Conservation (phyloP, 495 filamentous ascomycete species). For the Cercophora newfieldiana region DNA sequence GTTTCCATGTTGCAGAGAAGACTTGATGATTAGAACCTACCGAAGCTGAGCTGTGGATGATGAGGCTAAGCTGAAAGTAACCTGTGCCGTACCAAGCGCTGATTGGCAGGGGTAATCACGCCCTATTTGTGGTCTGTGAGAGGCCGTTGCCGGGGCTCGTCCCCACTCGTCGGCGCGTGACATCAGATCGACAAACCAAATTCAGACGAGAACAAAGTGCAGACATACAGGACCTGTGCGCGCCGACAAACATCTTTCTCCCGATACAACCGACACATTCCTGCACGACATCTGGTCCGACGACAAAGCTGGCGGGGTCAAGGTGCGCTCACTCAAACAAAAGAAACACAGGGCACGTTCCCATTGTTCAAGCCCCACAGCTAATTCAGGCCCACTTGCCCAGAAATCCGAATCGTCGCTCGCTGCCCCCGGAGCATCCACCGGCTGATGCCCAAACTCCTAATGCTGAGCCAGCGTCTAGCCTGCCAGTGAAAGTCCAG, state of each 20-base stretch:
- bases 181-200: background rate
- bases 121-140: background rate
- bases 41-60: too few relatives aligned
- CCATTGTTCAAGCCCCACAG: background rate
- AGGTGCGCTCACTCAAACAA: background rate
- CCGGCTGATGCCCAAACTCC: background rate
- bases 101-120: background rate
- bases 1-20: too few relatives aligned
- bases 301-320: background rate
- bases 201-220: background rate
- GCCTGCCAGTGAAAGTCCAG: background rate
- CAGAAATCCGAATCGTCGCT: background rate
- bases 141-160: background rate
- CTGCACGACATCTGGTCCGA: background rate
- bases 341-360: background rate
- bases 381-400: constrained; percentile 2
- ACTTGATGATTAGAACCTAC: too few relatives aligned
- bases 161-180: background rate
- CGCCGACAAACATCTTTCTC: background rate
- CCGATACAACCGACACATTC: background rate
- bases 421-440: background rate
- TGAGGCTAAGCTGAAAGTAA: too few relatives aligned
- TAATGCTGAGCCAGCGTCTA: background rate
- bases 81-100: background rate
- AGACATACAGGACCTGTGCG: background rate